Percentiles rank a stretch among this genome's conserved stretches.
Evolutionary conservation across 2,329 filamentous ascomycete species (phyloP).

Genomic region (Cladosporium sp.): DNA sequence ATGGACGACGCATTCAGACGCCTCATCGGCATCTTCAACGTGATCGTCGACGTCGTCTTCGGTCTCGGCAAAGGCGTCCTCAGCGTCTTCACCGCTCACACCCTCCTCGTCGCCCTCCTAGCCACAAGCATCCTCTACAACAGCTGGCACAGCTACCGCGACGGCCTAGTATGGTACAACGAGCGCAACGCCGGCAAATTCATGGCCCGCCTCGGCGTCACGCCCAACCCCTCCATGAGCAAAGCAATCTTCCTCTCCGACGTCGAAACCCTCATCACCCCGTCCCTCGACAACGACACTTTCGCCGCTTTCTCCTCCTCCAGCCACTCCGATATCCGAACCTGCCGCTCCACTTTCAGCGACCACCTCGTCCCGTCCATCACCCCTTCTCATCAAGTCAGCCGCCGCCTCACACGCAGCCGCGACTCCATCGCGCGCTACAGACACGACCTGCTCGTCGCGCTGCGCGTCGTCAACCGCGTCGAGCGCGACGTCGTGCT

Average conservation of each 20-base stretch:
- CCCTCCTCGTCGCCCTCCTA: conserved; percentile 70
- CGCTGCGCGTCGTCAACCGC: conserved; percentile 83
- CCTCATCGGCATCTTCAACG: conserved; percentile 28
- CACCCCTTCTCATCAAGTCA: conserved; percentile 19
- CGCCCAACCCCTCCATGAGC: conserved; percentile 77
- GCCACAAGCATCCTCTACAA: conserved; percentile 71
- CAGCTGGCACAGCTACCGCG: conserved; percentile 70
- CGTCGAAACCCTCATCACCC: conserved; percentile 62
- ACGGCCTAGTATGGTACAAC: conserved; percentile 77
- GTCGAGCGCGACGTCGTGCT: conserved; percentile 83
- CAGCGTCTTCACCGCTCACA: conserved; percentile 57
- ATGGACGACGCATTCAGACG: conserved; percentile 32
- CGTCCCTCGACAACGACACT: conserved; percentile 33
- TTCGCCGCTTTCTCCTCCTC: conserved; percentile 13
- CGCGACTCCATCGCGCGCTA: conserved; percentile 80
- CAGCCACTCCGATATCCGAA: conserved; percentile 22
- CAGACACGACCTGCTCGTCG: conserved; percentile 86
- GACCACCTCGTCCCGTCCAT: conserved; percentile 29
- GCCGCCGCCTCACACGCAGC: conserved; percentile 67
- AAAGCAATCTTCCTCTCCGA: conserved; percentile 82
- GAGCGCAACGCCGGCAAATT: conserved; percentile 79
- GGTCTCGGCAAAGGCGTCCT: conserved; percentile 33
- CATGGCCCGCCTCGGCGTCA: conserved; percentile 78
- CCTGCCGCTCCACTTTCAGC: conserved; percentile 36
- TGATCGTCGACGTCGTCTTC: conserved; percentile 47